Evolutionary conservation across 805 yeast genomes (phyloP), one percentile per base, ranked within the genome.

Genomic region (Tetrapisispora taiwanensis): DNA sequence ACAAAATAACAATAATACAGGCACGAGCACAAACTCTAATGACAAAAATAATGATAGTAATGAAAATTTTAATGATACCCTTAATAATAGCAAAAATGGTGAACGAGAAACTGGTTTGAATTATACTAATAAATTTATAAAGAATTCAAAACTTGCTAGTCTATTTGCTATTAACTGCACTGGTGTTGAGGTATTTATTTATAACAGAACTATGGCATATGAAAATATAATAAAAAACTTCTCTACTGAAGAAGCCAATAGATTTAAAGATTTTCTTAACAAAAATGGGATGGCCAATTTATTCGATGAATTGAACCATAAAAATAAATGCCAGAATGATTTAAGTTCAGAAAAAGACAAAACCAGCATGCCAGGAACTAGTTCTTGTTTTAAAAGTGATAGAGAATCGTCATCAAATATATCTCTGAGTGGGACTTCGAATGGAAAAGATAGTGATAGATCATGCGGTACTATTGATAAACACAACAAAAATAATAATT

Each of bases 151-250:
- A 34, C 71, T 77, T 1, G 83, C 84, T 1, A 66, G 80, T 9
- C 67, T 87, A 33, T 72, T 81, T 46, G 52, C 71, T 4, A 56
- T 88, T 3, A 72, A 74, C 18, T 62, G 83, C 9, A 82, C 79
- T 42, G 98, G 98, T 0, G 56, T 85, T 3, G 98, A 92, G 60
- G 63, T 84, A 38, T 92, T 88, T 59, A 66, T 83, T 45, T 90
- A 84, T 62, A 92, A 92, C 62, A 73, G 92, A 55, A 75, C 85
- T 0, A 68, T 67, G 10, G 89, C 95, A 0, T 92, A 84, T 62
- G 89, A 85, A 36, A 71, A 70, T 42, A 74, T 84, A 14, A 52
- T 79, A 52, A 71, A 73, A 18, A 43, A 48, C 31, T 48, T 57
- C 42, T 48, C 62, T 28, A 49, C 48, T 41, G 58, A 53, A 14